Evolutionary conservation across 108 stramenopile genomes (phyloP), one percentile per base, ranked within the genome.

Genomic region (Skeletonema tropicum): DNA sequence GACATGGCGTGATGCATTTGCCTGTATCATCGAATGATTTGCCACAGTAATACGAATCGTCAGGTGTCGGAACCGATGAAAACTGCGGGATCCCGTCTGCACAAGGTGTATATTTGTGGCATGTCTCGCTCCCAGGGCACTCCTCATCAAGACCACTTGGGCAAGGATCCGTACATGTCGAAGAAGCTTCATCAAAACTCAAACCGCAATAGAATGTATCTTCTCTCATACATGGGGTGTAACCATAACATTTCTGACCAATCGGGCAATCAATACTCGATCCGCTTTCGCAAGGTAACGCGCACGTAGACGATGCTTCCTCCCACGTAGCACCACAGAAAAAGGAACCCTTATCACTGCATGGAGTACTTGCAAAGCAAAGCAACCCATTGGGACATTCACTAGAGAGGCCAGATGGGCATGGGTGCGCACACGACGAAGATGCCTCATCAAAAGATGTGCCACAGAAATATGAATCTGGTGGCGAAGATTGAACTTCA

Each of bases 271-370:
- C 88, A 25, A 66, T 48, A 26, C 84, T 64, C 45, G 58, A 68
- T 33, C 90, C 90, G 68, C 67, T 73, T 23, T 90, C 83, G 80
- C 94, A 95, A 8, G 88, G 92, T 11, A 57, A 73, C 1, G 71
- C 57, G 68, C 94, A 95, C 29, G 83, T 66, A 38, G 76, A 36
- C 11, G 91, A 63, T 3, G 94, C 94, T 77, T 92, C 88, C 71
- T 92, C 89, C 91, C 91, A 95, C 58, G 85, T 85, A 3, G 10
- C 77, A 60, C 94, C 94, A 42, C 94, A 95, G 77, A 87, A 95
- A 79, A 82, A 82, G 0, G 81, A 70, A 6, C 35, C 60, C 23
- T 64, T 71, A 29, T 75, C 70, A 29, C 30, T 35, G 60, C 81
- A 82, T 1, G 81, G 63, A 5, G 81, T 82, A 19, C 60, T 75